These are phyloP conservation scores for Fraxinus anomala DNA, from an alignment of 257 asterid species.

Conservation along the genomic window DNA sequence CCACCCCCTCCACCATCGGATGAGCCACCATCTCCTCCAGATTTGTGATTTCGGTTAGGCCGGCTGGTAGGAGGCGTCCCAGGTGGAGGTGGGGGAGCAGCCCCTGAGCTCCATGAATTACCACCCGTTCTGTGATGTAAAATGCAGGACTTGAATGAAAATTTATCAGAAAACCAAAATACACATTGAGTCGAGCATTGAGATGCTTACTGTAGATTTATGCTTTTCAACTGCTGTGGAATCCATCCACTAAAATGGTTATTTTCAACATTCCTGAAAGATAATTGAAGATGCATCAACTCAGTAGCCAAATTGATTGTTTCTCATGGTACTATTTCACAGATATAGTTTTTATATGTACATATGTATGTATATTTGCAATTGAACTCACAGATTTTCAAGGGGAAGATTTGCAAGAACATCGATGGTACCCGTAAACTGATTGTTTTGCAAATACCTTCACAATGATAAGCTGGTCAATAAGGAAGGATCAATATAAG, in stretches of 20 bases:
- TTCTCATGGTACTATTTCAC: not conserved
- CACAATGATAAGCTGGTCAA: constrained; percentile 26
- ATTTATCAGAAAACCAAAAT: no score
- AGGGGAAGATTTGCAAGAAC: constrained; percentile 91
- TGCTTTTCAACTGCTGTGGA: constrained; percentile 70
- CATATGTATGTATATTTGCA: not conserved
- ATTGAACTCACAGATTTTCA: constrained; percentile 62
- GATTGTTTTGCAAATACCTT: constrained; percentile 94
- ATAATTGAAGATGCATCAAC: not conserved
- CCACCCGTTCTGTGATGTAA: constrained; percentile 58
- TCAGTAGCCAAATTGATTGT: constrained; percentile 15
- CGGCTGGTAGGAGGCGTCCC: constrained; percentile 82
- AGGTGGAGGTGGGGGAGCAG: constrained; percentile 99
- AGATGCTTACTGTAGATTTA: constrained; percentile 61
- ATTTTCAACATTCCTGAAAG: constrained; percentile 75
- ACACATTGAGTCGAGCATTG: no score
- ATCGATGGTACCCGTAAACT: constrained; percentile 83
- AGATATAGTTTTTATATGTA: constrained; percentile 14
- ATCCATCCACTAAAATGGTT: constrained; percentile 90
- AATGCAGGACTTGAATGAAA: constrained; percentile 17
- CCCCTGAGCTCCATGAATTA: constrained; percentile 68
- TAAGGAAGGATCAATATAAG: constrained; percentile 14
- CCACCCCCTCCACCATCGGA: constrained; percentile 42
- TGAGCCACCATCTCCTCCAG: constrained; percentile 52
- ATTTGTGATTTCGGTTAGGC: constrained; percentile 47